phyloP scores from a whole-genome alignment of 1,139 yeast genomes.

The Pichia sp. region DNA sequence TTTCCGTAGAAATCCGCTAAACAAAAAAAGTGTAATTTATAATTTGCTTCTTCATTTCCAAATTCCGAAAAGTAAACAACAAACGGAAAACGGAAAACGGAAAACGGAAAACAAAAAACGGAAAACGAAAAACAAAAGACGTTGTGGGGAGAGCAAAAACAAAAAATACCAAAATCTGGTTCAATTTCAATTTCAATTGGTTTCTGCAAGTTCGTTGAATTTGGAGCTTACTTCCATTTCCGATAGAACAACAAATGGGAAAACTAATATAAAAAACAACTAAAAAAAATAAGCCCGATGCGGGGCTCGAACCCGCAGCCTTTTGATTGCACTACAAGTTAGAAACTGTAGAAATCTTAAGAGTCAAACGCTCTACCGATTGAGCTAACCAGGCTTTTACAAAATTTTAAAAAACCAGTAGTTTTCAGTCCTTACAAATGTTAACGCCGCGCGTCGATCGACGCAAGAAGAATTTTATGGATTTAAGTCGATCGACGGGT shows the following conservation, averaged over 20 bases:
- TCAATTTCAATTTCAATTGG: no score
- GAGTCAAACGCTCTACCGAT: conserved; percentile 35
- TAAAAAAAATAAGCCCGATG: conserved; percentile 15
- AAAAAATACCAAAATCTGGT: no score
- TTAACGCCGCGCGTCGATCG: neutral
- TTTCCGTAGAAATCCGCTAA: neutral
- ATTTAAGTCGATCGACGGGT: no score
- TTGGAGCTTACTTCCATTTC: no score
- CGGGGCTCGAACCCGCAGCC: conserved; percentile 38
- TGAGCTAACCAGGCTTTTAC: conserved; percentile 27
- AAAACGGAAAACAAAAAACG: neutral
- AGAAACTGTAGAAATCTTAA: conserved; percentile 13
- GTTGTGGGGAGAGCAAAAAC: neutral
- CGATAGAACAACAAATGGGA: no score
- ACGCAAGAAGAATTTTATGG: neutral
- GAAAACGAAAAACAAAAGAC: neutral
- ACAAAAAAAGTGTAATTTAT: neutral
- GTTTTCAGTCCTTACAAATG: neutral
- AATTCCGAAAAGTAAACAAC: no score
- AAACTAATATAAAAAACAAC: neutral
- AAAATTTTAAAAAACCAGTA: neutral
- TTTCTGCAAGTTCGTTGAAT: no score
- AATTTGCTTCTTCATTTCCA: no score
- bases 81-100: neutral
- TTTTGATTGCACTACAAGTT: conserved; percentile 25